phyloP scores from a whole-genome alignment of 2,329 filamentous ascomycete genomes.

The Calonectria leucothoes region DNA sequence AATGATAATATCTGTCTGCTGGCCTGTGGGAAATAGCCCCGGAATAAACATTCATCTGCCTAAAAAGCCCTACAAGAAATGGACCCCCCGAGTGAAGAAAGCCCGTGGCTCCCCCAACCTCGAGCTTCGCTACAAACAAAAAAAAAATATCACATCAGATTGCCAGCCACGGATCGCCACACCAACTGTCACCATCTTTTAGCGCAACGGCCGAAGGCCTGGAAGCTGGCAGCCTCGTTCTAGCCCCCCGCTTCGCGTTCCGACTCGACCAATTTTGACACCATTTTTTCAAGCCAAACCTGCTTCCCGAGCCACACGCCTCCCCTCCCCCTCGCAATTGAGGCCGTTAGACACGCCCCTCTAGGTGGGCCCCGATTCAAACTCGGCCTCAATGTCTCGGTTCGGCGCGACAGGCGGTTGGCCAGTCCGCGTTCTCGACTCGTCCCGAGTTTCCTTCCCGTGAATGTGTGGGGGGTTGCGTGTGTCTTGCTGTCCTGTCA shows the following conservation, averaged over 20 bases:
- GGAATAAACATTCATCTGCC: background rate
- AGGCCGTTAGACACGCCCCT: conserved; percentile 2
- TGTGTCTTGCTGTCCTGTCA: background rate
- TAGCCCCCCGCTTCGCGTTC: conserved; percentile 11
- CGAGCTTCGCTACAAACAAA: background rate
- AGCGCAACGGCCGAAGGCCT: conserved; percentile 23
- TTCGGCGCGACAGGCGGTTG: conserved; percentile 18
- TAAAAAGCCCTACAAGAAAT: background rate
- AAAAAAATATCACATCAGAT: background rate
- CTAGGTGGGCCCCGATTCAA: background rate
- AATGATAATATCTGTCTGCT: background rate
- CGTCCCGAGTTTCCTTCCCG: conserved; percentile 2
- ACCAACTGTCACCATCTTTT: background rate
- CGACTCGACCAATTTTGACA: background rate
- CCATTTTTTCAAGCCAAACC: background rate
- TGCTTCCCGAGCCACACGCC: conserved; percentile 4
- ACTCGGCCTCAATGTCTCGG: conserved; percentile 16
- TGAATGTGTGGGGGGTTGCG: conserved; percentile 7
- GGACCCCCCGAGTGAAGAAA: background rate
- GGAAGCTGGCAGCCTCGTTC: conserved; percentile 25
- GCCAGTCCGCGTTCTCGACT: conserved; percentile 11
- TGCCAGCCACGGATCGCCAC: conserved; percentile 1
- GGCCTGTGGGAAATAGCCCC: background rate
- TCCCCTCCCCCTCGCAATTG: background rate
- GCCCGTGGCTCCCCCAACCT: background rate